Evolutionary conservation across 495 filamentous ascomycete species (phyloP), one percentile per base, ranked within the genome.

Genomic region (Xylaria sp.): DNA sequence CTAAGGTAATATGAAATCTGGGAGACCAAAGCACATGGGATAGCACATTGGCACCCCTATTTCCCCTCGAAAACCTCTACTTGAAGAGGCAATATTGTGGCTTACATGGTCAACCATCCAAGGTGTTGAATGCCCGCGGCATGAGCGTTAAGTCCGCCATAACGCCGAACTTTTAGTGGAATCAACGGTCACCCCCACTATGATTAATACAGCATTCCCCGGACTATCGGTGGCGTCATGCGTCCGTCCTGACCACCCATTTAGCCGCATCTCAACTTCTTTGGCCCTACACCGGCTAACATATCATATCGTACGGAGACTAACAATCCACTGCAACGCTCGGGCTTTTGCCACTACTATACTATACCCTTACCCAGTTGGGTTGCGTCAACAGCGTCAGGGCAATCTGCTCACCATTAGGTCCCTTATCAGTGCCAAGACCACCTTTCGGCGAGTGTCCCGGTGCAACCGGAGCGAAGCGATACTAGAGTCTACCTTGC

Each of bases 81-180:
- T n/a, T n/a, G n/a, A n/a, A n/a, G n/a, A n/a, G n/a, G n/a, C n/a
- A n/a, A n/a, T n/a, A n/a, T n/a, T n/a, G n/a, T n/a, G n/a, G n/a
- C n/a, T n/a, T n/a, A n/a, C n/a, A n/a, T n/a, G n/a, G n/a, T n/a
- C n/a, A n/a, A n/a, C n/a, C n/a, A n/a, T n/a, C n/a, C n/a, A n/a
- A n/a, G n/a, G n/a, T 37, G 35, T 8, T 37, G 4, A 24, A 58
- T 33, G 31, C 14, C 2, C 0, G 1, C 0, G 19, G 14, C 40
- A 6, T 5, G 46, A 15, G 0, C 35, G 67, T 86, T 77, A 77
- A 77, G 70, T 76, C 76, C 76, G 76, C 68, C 64, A 41, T 74
- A 78, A 78, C 71, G 70, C 76, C 76, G 76, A 74, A 29, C 5
- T 33, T 44, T 35, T 40, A 52, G 62, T 50, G 62, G 62, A 61